Base-by-base conservation (phyloP, 805 yeast genomes). In the Tetrapisispora arboricola region DNA sequence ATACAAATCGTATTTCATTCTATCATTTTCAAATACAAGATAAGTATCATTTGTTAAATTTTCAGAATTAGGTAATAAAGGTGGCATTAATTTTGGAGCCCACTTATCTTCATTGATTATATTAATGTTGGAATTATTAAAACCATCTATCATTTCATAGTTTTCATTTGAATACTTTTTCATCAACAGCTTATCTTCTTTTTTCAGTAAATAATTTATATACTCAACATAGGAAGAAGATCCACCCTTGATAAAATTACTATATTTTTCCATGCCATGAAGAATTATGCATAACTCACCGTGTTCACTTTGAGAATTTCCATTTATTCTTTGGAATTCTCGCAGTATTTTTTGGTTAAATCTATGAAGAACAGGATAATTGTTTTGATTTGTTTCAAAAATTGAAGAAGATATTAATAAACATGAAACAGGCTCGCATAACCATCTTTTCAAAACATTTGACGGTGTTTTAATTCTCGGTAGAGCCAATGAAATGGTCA, bases 401-500 rank as follows among this genome's bases (percentile, higher is more conserved):
- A 74, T 64, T 3, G 76, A 65, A 2, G 75, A 68, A 0, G 84
- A 73, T 3, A 80, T 51, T 32, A 80, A 55, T 16, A 79, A 61
- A 54, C 75, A 71, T 6, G 73, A 66, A 1, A 81, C 71, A 0
- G 86, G 86, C 56, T 81, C 88, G 20, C 80, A 65, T 41, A 75
- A 57, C 88, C 88, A 81, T 41, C 86, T 61, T 19, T 72, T 67
- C 3, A 75, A 50, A 2, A 78, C 75, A 40, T 55, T 54, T 3
- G 62, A 61, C 2, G 81, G 80, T 1, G 74, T 70, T 38, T 66
- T 66, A 28, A 67, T 67, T 42, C 77, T 77, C 25, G 94, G 88
- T 18, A 87, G 71, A 28, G 80, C 92, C 27, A 83, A 64, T 4
- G 85, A 84, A 40, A 86, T 77, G n/a, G 84, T 77, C 39, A 81